Evolutionary conservation across 345 rosid species (phyloP).

Genomic region (Conringia planisiliqua): DNA sequence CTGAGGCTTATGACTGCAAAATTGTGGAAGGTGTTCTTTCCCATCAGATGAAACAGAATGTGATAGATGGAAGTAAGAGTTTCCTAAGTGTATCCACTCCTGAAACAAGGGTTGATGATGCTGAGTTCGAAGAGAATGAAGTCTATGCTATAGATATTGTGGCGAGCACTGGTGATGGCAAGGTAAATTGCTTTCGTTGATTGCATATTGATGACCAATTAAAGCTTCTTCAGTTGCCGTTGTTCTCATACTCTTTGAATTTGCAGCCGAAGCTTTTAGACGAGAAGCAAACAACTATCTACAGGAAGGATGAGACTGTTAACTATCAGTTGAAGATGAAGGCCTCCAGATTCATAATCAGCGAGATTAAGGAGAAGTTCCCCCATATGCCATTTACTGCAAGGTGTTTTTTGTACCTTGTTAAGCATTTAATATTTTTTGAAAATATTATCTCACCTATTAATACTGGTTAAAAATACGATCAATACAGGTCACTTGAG

Average conservation of each 20-base stretch:
- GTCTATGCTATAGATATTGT: slow-evolving; percentile 90
- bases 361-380: slow-evolving; percentile 80
- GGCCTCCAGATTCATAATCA: slow-evolving; percentile 93
- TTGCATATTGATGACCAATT: neutral
- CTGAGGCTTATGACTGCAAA: slow-evolving; percentile 94
- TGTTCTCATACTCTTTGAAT: neutral
- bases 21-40: slow-evolving; percentile 96
- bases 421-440: neutral
- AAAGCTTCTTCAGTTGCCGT: neutral
- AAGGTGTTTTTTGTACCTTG: slow-evolving; percentile 45
- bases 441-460: neutral
- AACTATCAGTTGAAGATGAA: slow-evolving; percentile 95
- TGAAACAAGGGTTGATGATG: slow-evolving; percentile 90
- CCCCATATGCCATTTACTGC: slow-evolving; percentile 89
- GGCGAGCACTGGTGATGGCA: slow-evolving; percentile 94
- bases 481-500: slow-evolving; percentile 67
- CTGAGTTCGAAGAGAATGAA: slow-evolving; percentile 95
- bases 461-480: neutral
- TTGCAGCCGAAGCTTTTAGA: slow-evolving; percentile 92
- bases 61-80: slow-evolving; percentile 88
- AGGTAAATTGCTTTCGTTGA: slow-evolving; percentile 50
- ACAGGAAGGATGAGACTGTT: slow-evolving; percentile 81
- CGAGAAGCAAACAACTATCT: slow-evolving; percentile 92
- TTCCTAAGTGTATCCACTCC: slow-evolving; percentile 66
- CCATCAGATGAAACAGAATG: slow-evolving; percentile 87